These are phyloP conservation scores for Allomyces macrogynus DNA, from an alignment of 192 early-diverging fungal species.

Conservation along the genomic window DNA sequence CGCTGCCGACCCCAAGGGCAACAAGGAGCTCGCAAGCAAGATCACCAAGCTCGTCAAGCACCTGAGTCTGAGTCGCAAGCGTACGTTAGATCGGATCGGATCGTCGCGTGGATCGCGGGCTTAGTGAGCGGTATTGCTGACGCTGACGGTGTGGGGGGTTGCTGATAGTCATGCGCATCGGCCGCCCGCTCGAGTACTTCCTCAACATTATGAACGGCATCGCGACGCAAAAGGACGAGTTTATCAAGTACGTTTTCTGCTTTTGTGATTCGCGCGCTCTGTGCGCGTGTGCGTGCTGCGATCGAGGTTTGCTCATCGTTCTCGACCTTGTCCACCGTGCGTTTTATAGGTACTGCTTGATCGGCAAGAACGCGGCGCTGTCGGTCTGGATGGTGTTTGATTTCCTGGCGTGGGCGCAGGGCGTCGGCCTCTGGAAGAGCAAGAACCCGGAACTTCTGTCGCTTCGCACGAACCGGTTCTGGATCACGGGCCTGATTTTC, in stretches of 20 bases:
- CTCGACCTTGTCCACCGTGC: neutral
- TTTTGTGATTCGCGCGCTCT: constrained; percentile 32
- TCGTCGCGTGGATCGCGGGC: neutral
- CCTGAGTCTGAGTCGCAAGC: constrained; percentile 42
- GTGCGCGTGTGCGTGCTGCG: constrained; percentile 32
- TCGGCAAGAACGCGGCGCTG: neutral
- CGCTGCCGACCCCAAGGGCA: constrained; percentile 21
- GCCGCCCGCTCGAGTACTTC: constrained; percentile 46
- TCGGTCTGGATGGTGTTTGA: neutral
- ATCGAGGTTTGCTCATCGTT: neutral
- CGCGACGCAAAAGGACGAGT: constrained; percentile 28
- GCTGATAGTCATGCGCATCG: constrained; percentile 38
- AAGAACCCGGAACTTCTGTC: constrained; percentile 39
- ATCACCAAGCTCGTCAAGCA: constrained; percentile 37
- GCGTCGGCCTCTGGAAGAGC: constrained; percentile 36
- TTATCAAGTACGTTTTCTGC: constrained; percentile 28
- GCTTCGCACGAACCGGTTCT: constrained; percentile 35
- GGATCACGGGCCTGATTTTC: constrained; percentile 39
- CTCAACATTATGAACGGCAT: constrained; percentile 31
- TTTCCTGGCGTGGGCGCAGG: constrained; percentile 21
- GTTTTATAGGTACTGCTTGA: neutral
- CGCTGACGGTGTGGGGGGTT: neutral
- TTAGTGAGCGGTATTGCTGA: neutral
- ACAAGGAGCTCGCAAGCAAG: constrained; percentile 33
- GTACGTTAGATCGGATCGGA: constrained; percentile 14